Evolutionary conservation across 1,139 yeast species (phyloP).

Genomic region (Saccharomyces hybrid): DNA sequence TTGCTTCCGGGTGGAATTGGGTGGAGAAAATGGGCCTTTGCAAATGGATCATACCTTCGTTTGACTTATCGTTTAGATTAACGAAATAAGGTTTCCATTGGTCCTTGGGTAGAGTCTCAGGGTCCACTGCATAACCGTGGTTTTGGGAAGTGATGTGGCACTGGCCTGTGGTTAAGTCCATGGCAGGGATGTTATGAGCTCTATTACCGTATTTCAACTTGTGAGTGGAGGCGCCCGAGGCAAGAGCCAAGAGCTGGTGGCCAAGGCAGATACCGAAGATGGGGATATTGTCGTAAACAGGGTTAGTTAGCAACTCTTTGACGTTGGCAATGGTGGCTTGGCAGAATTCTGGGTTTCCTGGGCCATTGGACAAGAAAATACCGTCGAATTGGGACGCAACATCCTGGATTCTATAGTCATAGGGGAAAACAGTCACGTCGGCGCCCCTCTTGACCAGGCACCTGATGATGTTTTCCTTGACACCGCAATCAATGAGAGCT

Average conservation of each 20-base stretch:
- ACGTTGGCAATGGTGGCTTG: slow-evolving; percentile 71
- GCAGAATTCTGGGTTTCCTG: slow-evolving; percentile 98
- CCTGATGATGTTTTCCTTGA: slow-evolving; percentile 91
- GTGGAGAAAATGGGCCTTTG: slow-evolving; percentile 86
- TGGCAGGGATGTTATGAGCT: slow-evolving; percentile 96
- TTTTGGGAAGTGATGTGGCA: slow-evolving; percentile 97
- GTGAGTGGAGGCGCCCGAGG: slow-evolving; percentile 86
- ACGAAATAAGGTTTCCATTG: slow-evolving; percentile 84
- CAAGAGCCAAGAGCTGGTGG: slow-evolving; percentile 90
- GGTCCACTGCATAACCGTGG: slow-evolving; percentile 96
- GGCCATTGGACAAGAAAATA: slow-evolving; percentile 90
- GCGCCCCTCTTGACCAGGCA: slow-evolving; percentile 94
- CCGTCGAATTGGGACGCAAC: slow-evolving; percentile 93
- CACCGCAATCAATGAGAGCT: slow-evolving; percentile 96
- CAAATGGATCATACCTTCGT: slow-evolving; percentile 93
- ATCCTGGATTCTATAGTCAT: slow-evolving; percentile 85
- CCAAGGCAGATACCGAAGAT: slow-evolving; percentile 96
- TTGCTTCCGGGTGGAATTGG: slow-evolving; percentile 98
- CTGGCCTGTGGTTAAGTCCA: slow-evolving; percentile 80
- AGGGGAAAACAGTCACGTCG: slow-evolving; percentile 91
- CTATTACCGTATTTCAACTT: slow-evolving; percentile 96
- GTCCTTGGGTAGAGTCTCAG: slow-evolving; percentile 52
- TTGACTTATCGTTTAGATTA: slow-evolving; percentile 88
- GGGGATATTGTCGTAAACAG: slow-evolving; percentile 55
- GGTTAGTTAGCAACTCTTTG: slow-evolving; percentile 57